These are phyloP conservation scores for Echinosophora koreensis DNA, from an alignment of 306 rosid species.

Conservation along the genomic window DNA sequence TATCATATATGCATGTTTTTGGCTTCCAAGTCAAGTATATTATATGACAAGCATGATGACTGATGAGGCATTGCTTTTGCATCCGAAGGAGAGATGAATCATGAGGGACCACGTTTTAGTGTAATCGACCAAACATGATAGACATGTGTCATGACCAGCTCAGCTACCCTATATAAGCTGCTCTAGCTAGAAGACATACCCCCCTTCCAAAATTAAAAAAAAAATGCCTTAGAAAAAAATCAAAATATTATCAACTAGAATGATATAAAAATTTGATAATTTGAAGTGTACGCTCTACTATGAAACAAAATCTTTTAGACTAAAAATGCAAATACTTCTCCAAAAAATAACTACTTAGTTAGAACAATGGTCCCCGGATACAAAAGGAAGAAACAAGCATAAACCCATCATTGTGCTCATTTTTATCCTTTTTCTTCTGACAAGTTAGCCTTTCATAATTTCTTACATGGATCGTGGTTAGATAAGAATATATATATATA, in stretches of 20 bases:
- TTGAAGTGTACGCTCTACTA: not conserved
- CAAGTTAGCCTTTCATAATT: not conserved
- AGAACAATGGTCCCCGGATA: not conserved
- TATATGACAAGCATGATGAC: conserved; percentile 44
- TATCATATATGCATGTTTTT: conserved; percentile 45
- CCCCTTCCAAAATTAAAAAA: not conserved
- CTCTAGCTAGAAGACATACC: not conserved
- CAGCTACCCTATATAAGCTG: conserved; percentile 19
- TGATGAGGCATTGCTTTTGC: conserved; percentile 41
- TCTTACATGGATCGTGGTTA: not conserved
- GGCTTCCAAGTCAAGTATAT: conserved; percentile 55
- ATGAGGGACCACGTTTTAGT: conserved; percentile 49
- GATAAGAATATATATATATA: not conserved
- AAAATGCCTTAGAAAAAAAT: not conserved
- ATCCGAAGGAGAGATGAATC: conserved; percentile 34
- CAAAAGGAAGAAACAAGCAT: not conserved
- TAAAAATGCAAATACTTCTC: not conserved
- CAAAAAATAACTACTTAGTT: not conserved
- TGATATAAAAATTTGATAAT: not conserved
- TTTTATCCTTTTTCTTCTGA: not conserved
- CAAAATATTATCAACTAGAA: not conserved
- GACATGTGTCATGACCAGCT: conserved; percentile 20
- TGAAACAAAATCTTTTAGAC: no score
- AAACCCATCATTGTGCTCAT: not conserved
- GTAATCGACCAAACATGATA: conserved; percentile 44